A percentile compares a stretch with the other conserved stretches of the same genome.
Evolutionary conservation across 2,329 filamentous ascomycete genomes (phyloP).

Genomic region (Ophiocordyceps australis): DNA sequence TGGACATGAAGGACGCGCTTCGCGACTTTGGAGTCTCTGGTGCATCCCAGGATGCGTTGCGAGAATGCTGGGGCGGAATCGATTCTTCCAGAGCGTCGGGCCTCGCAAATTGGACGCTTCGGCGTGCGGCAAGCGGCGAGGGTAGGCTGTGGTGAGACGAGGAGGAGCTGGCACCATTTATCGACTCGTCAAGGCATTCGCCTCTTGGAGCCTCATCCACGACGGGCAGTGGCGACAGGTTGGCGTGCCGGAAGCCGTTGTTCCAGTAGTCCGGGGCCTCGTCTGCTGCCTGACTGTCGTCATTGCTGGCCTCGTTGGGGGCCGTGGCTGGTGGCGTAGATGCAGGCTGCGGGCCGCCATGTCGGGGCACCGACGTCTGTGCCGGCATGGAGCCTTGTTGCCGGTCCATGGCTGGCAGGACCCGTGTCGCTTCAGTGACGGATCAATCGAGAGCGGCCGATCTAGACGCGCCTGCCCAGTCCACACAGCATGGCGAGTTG

Average conservation of each 20-base stretch:
- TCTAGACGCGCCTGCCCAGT: too few species aligned
- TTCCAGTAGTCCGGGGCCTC: constrained; percentile 6
- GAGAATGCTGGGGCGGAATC: constrained; percentile 26
- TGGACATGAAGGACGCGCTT: constrained; percentile 55
- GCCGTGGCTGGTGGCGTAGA: constrained; percentile 2
- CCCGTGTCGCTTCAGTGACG: too few species aligned
- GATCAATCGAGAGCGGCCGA: too few species aligned
- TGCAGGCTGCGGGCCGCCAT: too few species aligned
- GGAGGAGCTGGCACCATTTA: constrained; percentile 1
- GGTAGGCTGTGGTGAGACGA: constrained; percentile 1
- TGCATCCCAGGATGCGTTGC: constrained; percentile 49
- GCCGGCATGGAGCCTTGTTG: too few species aligned
- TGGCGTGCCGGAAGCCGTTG: constrained; percentile 3
- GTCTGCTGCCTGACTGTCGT: neutral
- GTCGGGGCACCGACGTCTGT: too few species aligned
- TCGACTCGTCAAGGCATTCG: too few species aligned
- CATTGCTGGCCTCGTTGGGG: constrained; percentile 1
- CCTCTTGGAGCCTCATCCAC: too few species aligned
- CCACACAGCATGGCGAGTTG: too few species aligned
- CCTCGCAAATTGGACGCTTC: constrained; percentile 62
- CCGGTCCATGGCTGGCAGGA: too few species aligned
- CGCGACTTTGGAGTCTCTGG: constrained; percentile 41
- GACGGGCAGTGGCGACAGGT: constrained; percentile 1
- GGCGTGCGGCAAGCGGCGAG: constrained; percentile 11
- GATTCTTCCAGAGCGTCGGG: constrained; percentile 30